These are phyloP conservation scores for Backusella sp. DNA, from an alignment of 192 early-diverging fungal genomes.

Conservation along the genomic window DNA sequence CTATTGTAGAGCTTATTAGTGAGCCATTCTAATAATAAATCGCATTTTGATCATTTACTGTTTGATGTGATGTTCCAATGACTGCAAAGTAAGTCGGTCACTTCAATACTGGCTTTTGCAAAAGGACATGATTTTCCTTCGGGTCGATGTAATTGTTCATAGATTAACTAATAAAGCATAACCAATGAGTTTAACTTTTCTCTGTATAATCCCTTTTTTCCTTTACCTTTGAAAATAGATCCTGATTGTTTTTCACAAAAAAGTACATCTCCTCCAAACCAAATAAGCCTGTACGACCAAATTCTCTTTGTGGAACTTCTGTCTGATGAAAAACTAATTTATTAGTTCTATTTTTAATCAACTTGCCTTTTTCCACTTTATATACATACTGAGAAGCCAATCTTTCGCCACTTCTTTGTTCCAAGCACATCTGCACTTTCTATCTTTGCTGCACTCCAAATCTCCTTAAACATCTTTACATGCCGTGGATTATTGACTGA, in stretches of 20 bases:
- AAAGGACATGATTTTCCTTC: constrained; percentile 56
- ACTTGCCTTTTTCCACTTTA: not conserved
- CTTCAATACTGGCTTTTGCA: constrained; percentile 59
- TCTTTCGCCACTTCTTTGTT: constrained; percentile 53
- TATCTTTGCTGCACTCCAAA: constrained; percentile 52
- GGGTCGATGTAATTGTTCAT: constrained; percentile 43
- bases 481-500: constrained; percentile 50
- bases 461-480: constrained; percentile 47
- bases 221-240: constrained; percentile 43
- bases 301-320: constrained; percentile 58
- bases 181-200: not conserved
- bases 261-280: constrained; percentile 61
- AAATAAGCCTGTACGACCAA: constrained; percentile 59
- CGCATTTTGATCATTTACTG: constrained; percentile 39
- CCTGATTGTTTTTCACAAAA: constrained; percentile 48
- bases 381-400: constrained; percentile 63
- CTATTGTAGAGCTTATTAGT: not conserved
- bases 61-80: constrained; percentile 68
- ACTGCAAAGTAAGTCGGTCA: constrained; percentile 64
- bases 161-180: constrained; percentile 36
- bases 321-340: constrained; percentile 40
- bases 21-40: too few relatives aligned
- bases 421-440: constrained; percentile 34
- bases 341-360: constrained; percentile 5
- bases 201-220: too few relatives aligned